Conservation (phyloP, 768 basidiomycete genomes). For the Coprinellus micaceus region DNA sequence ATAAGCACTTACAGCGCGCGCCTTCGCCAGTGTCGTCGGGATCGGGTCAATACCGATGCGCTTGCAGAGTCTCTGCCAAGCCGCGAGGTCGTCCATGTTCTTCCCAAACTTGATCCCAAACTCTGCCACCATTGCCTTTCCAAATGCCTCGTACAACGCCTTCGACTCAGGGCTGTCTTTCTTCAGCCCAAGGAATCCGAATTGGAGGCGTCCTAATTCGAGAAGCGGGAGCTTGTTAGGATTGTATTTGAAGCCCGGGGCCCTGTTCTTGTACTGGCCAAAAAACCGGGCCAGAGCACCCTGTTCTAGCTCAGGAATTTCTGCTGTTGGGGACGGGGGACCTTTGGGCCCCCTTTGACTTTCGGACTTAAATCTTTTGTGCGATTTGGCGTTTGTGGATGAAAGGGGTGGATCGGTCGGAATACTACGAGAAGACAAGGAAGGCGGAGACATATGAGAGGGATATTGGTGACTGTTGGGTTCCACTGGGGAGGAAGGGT, state of each 20-base stretch:
- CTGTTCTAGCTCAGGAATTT: too few species aligned
- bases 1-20: background rate
- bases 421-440: too few species aligned
- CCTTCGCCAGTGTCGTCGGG: background rate
- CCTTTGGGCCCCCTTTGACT: too few species aligned
- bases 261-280: background rate
- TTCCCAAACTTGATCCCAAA: background rate
- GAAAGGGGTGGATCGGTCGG: too few species aligned
- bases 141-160: background rate
- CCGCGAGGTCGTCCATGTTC: background rate
- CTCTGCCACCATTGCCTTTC: background rate
- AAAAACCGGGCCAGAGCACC: too few species aligned
- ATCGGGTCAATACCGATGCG: background rate
- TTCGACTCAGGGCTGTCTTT: background rate
- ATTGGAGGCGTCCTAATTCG: background rate
- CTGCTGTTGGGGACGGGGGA: too few species aligned
- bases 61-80: constrained; percentile 9
- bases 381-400: too few species aligned
- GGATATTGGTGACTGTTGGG: too few species aligned
- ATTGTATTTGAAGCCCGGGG: background rate
- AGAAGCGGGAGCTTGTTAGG: background rate
- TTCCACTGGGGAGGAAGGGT: too few species aligned
- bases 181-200: background rate
- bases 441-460: too few species aligned
- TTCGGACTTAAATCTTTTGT: too few species aligned